phyloP scores from a whole-genome alignment of 2,329 filamentous ascomycete species.

The Botrytis hyacinthi region DNA sequence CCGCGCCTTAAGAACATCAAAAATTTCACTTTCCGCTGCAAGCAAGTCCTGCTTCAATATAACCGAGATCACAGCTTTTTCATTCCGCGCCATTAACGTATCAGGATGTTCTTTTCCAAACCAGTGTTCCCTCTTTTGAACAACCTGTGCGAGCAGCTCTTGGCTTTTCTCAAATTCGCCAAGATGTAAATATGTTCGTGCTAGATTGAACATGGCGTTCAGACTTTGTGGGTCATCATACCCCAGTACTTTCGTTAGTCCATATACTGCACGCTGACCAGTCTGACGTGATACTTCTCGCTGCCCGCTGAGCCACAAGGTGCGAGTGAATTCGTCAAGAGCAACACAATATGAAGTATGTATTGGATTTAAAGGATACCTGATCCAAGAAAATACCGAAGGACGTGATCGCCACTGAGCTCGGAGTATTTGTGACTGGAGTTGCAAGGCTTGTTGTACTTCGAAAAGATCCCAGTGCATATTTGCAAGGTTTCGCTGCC shows the following conservation, averaged over 20 bases:
- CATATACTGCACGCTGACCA: not conserved
- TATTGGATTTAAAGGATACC: not conserved
- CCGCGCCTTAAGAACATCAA: not conserved
- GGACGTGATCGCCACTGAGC: slow-evolving; percentile 3
- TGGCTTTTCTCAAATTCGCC: slow-evolving; percentile 28
- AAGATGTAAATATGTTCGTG: slow-evolving; percentile 32
- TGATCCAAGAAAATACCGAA: not conserved
- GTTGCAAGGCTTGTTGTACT: not conserved
- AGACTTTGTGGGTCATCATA: slow-evolving; percentile 35
- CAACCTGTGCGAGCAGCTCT: slow-evolving; percentile 23
- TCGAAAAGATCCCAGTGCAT: slow-evolving; percentile 23
- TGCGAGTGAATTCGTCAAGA: not conserved
- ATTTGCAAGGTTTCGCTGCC: slow-evolving; percentile 14
- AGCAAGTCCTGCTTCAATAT: not conserved
- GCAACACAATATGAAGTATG: not conserved
- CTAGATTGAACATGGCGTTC: slow-evolving; percentile 37
- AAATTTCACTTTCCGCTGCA: not conserved
- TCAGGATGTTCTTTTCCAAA: not conserved
- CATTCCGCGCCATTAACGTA: not conserved
- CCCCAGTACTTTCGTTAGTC: not conserved
- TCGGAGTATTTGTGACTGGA: slow-evolving; percentile 15
- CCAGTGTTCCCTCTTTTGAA: not conserved
- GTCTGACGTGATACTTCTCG: not conserved
- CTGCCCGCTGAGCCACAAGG: not conserved
- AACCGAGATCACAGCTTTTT: not conserved